Conservation (phyloP, 495 filamentous ascomycete species). For the Achaetomiella virescens region DNA sequence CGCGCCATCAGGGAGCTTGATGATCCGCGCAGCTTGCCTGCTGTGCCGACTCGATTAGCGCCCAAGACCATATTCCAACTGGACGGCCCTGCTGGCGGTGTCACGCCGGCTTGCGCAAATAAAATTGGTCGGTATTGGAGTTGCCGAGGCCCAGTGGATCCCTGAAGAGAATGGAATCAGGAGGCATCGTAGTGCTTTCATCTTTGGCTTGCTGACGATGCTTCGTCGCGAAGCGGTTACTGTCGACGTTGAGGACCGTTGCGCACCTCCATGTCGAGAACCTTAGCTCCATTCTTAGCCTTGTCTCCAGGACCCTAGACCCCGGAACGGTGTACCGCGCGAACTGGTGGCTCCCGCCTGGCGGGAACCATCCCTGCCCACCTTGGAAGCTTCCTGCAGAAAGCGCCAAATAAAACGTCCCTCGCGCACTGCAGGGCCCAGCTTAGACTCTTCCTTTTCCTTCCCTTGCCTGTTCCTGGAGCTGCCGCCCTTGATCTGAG, state of each 20-base stretch:
- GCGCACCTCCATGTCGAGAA: background rate
- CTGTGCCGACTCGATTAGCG: background rate
- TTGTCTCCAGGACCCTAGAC: background rate
- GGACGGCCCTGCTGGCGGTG: no score
- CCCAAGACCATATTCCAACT: no score
- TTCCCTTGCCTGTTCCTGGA: background rate
- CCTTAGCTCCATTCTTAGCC: background rate
- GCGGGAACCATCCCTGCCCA: background rate
- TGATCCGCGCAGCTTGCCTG: background rate
- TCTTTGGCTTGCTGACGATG: background rate
- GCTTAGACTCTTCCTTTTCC: background rate
- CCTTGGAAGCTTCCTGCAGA: background rate
- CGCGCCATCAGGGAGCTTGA: background rate
- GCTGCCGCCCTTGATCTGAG: conserved; percentile 7
- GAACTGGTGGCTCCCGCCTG: conserved; percentile 3
- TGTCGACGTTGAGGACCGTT: background rate
- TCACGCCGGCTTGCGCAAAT: no score
- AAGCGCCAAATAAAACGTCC: background rate
- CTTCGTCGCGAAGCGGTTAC: no score
- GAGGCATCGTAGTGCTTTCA: background rate
- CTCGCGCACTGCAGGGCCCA: background rate
- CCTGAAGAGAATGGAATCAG: no score
- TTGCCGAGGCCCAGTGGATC: no score
- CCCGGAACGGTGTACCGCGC: background rate
- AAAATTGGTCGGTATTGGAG: no score